phyloP scores from a whole-genome alignment of 768 basidiomycete genomes.

The Lactarius indigo region DNA sequence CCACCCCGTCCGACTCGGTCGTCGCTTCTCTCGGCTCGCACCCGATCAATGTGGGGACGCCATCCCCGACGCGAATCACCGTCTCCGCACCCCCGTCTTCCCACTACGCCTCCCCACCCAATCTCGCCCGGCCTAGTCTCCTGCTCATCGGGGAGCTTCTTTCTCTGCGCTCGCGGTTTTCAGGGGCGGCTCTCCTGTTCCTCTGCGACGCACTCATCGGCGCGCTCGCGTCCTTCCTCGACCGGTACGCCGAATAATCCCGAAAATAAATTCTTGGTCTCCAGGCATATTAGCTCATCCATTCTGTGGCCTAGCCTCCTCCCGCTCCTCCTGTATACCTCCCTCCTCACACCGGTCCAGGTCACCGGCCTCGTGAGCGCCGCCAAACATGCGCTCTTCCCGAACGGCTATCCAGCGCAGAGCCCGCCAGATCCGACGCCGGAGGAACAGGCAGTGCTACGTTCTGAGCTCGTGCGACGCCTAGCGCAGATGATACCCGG shows the following conservation, averaged over 20 bases:
- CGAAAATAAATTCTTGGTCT: background rate
- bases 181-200: conserved; percentile 45
- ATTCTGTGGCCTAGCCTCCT: conserved; percentile 53
- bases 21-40: conserved; percentile 3
- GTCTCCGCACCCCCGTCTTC: background rate
- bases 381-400: conserved; percentile 75
- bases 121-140: conserved; percentile 44
- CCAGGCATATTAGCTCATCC: background rate
- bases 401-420: conserved; percentile 81
- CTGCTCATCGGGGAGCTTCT: conserved; percentile 49
- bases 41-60: background rate
- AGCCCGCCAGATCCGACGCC: conserved; percentile 68
- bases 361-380: conserved; percentile 51
- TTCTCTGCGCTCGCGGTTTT: conserved; percentile 44
- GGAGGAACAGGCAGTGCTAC: conserved; percentile 68
- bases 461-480: conserved; percentile 38
- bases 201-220: conserved; percentile 44
- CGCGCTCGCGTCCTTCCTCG: conserved; percentile 52
- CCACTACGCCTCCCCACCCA: conserved; percentile 9
- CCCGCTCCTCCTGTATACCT: conserved; percentile 57
- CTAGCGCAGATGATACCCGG: conserved; percentile 44
- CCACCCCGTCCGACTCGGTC: conserved; percentile 15
- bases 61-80: background rate
- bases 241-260: conserved; percentile 42
- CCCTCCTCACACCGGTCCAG: conserved; percentile 49